Conservation (phyloP, 495 filamentous ascomycete species). For the Gamarada debralockiae region DNA sequence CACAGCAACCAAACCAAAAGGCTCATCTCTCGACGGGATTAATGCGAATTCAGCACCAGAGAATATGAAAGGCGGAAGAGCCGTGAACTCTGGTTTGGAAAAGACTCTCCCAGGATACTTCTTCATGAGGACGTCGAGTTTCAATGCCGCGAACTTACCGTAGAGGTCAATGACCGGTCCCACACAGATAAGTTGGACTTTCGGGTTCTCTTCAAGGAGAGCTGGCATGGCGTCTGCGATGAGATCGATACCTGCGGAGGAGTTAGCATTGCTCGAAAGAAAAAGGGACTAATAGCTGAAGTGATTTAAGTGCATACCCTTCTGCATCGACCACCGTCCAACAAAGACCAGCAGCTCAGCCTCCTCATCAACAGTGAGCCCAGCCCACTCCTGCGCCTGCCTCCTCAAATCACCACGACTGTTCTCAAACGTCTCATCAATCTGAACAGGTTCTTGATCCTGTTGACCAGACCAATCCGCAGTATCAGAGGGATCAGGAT, state of each 20-base stretch:
- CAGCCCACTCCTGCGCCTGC: constrained; percentile 77
- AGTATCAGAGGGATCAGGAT: constrained; percentile 73
- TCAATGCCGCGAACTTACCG: constrained; percentile 72
- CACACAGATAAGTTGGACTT: constrained; percentile 66
- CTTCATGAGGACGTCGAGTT: too few relatives aligned
- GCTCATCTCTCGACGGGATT: constrained; percentile 76
- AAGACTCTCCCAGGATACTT: constrained; percentile 77
- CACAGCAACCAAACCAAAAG: constrained; percentile 74
- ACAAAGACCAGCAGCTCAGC: constrained; percentile 79
- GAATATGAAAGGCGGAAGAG: constrained; percentile 71
- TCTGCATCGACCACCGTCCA: constrained; percentile 76
- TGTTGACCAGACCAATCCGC: constrained; percentile 57
- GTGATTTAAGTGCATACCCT: too few relatives aligned
- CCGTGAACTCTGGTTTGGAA: constrained; percentile 74
- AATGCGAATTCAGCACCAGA: constrained; percentile 76
- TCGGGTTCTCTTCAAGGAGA: constrained; percentile 61
- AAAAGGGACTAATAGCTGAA: too few relatives aligned
- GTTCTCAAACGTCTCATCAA: constrained; percentile 57
- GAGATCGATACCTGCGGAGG: too few relatives aligned
- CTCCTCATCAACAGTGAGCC: constrained; percentile 58
- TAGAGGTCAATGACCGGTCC: constrained; percentile 77
- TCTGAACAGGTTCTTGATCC: constrained; percentile 35
- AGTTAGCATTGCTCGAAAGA: too few relatives aligned
- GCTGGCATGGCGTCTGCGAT: constrained; percentile 74
- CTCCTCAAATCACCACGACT: constrained; percentile 52